Base-by-base conservation (phyloP, 495 filamentous ascomycete species). In the Jackrogersella minutella region DNA sequence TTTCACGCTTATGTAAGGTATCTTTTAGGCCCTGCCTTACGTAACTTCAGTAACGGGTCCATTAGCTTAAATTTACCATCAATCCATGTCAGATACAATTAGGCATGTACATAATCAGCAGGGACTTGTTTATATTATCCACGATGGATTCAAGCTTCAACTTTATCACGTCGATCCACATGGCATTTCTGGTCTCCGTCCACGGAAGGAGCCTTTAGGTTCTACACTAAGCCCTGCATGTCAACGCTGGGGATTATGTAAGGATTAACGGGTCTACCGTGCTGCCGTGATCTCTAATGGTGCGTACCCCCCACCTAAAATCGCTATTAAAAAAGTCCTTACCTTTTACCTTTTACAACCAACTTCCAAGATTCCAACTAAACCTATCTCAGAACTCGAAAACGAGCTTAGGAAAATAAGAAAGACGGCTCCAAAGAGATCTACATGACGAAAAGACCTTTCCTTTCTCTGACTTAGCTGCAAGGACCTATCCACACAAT, bases 131-230 rank as follows among this genome's bases (percentile, higher is more conserved):
- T 46, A 46, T 51, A 37, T 54, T 46, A 68, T 33, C 46, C 58
- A 55, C 54, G 65, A 55, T 40, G 66, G 66, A 69, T 69, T 69
- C 66, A 69, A 64, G 49, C 66, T 69, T 69, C 54, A 69, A 64
- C 49, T 68, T 40, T 52, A 62, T 46, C 54, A 64, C 16, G 66
- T 8, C 55, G 66, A 59, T 69, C 66, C 60, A 41, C 66, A 64
- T 64, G 56, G 59, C 54, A 64, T 64, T 55, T 58, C 37, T 31
- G 44, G 22, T 17, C 44, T 28, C 44, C 17, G 31, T 64, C 40
- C 28, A 53, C 66, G 66, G 66, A 64, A 69, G 66, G 66, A 69
- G 66, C 66, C 66, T 69, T 69, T 64, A 69, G 36, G 66, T 69
- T 49, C 44, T 24, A 33, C 66, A 61, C 66, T 69, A 69, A 69